Evolutionary conservation across 306 rosid genomes (phyloP).

Genomic region (Castanea sativa): DNA sequence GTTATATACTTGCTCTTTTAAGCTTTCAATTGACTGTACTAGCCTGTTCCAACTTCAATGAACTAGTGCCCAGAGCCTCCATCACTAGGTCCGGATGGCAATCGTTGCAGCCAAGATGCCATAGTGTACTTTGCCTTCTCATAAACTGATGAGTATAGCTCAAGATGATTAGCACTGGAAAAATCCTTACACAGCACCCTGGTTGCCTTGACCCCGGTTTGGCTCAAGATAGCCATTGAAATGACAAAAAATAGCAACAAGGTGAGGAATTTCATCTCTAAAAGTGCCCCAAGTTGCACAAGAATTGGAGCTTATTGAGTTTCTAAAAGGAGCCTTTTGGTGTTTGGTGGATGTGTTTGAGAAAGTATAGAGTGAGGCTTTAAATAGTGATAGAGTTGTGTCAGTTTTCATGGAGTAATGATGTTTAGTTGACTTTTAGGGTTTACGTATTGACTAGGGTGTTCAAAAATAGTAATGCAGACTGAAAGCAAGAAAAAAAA

Average conservation of each 20-base stretch:
- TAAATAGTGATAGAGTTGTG: neutral
- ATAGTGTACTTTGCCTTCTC: slow-evolving; percentile 19
- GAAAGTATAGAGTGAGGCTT: neutral
- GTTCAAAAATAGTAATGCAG: neutral
- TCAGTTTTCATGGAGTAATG: neutral
- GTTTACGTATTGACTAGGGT: neutral
- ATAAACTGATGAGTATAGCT: slow-evolving; percentile 11
- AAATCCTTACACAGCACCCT: slow-evolving; percentile 33
- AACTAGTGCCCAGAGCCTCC: slow-evolving; percentile 33
- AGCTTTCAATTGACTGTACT: too few species aligned
- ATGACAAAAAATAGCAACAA: slow-evolving; percentile 10
- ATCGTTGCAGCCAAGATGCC: slow-evolving; percentile 32
- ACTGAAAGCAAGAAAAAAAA: neutral
- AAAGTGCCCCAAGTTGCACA: neutral
- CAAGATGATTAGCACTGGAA: slow-evolving; percentile 14
- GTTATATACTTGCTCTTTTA: too few species aligned
- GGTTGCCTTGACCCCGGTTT: slow-evolving; percentile 21
- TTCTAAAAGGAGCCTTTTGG: neutral
- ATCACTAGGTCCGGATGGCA: slow-evolving; percentile 34
- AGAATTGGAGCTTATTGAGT: too few species aligned
- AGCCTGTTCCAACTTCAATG: neutral
- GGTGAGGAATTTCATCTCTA: slow-evolving; percentile 21
- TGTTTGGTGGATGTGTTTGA: neutral
- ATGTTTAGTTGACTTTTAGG: neutral
- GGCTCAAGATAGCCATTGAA: slow-evolving; percentile 3